These are phyloP conservation scores for Volutella citrinella DNA, from an alignment of 2,329 filamentous ascomycete species.

Conservation along the genomic window DNA sequence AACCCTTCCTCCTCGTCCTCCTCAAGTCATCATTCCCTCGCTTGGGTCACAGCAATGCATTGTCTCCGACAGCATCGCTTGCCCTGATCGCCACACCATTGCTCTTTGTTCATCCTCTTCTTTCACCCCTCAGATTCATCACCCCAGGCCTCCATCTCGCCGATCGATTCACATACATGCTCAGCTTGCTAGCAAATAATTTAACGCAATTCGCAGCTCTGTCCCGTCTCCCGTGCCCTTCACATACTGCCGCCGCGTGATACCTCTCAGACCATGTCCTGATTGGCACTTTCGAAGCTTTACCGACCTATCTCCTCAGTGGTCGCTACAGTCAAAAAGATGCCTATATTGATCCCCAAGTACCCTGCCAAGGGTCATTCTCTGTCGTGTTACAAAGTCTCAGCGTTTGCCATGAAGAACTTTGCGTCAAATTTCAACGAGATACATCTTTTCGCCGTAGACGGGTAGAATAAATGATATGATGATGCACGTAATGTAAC, in stretches of 20 bases:
- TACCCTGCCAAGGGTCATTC: slow-evolving; percentile 85
- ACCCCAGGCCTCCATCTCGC: no score
- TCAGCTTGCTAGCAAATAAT: slow-evolving; percentile 3
- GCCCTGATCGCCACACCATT: no score
- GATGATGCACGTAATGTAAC: no score
- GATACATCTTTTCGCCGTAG: slow-evolving; percentile 55
- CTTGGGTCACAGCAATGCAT: no score
- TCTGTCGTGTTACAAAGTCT: slow-evolving; percentile 91
- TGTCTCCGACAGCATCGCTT: no score
- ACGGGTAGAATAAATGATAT: slow-evolving; percentile 2
- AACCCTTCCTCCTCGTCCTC: no score
- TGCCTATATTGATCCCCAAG: slow-evolving; percentile 74
- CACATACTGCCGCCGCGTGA: slow-evolving; percentile 16
- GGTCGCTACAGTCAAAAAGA: slow-evolving; percentile 84
- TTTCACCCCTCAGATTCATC: no score
- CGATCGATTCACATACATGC: no score
- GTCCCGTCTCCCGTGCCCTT: no score
- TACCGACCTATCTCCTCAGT: slow-evolving; percentile 62
- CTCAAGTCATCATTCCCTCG: no score
- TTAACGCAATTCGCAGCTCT: not conserved
- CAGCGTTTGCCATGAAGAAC: slow-evolving; percentile 72
- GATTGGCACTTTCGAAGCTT: slow-evolving; percentile 90
- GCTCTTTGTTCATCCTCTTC: no score
- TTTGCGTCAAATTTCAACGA: slow-evolving; percentile 83
- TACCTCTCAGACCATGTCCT: slow-evolving; percentile 3